Base-by-base conservation (phyloP, 2,329 filamentous ascomycete genomes). In the Raffaelea deltoideospora region DNA sequence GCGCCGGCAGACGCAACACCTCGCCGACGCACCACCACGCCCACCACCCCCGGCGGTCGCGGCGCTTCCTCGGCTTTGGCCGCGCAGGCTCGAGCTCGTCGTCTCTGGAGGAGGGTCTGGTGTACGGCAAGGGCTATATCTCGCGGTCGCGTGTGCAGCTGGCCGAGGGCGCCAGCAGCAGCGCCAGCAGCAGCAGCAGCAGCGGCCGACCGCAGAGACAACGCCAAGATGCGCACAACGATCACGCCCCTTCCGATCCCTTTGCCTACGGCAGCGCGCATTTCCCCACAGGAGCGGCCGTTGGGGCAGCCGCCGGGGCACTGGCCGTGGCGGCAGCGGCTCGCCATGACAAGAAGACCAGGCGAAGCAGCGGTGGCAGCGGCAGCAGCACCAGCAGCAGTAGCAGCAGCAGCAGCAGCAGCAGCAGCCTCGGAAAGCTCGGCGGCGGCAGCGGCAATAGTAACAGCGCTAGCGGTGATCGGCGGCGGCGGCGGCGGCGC, bases 81-180 rank as follows among this genome's bases (percentile, higher is more conserved):
- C n/a, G n/a, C n/a, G n/a, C n/a, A n/a, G 69, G 67, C 43, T 64
- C 58, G 3, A 72, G 67, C 15, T 68, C 65, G 2, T 72, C 67
- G 1, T 72, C 68, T 1, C 53, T 72, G 31, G 68, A 74, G 47
- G 60, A 60, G 32, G 69, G 72, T 47, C 53, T 75, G 37, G 67
- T 64, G 4, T 74, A 72, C 50, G 69, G 69, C n/a, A 57, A 53
- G 30, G 67, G 65, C 6, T 67, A 59, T 40, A 49, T 57, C 21
- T 48, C 52, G 31, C 48, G 43, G 40, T 43, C 34, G 35, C 47
- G 23, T 24, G 34, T 32, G 22, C 15, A 40, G 14, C 31, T 27
- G n/a, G 23, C 31, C n/a, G n/a, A n/a, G n/a, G n/a, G n/a, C n/a
- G 27, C 17, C 27, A 31, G 39, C 21, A 31, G 18, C 9, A 20